A percentile compares a stretch with the other conserved stretches of the same genome.
phyloP scores from a whole-genome alignment of 108 stramenopile genomes.

The Skeletonema potamos region DNA sequence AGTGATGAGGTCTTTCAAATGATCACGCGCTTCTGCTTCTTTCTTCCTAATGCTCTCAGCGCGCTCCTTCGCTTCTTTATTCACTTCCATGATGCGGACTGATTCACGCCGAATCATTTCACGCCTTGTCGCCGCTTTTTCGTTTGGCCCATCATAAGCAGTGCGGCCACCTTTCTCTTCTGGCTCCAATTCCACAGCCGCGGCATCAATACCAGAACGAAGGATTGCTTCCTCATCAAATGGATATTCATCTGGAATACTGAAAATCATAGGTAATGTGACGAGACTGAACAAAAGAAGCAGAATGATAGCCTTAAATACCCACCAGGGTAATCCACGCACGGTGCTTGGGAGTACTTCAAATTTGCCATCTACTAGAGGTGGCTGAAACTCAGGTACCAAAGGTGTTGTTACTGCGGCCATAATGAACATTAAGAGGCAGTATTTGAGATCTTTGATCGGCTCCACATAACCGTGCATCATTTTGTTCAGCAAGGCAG shows the following conservation, averaged over 20 bases:
- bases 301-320: too few relatives aligned
- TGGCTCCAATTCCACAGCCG: background rate
- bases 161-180: background rate
- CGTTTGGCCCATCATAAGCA: background rate
- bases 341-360: too few relatives aligned
- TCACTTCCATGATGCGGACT: background rate
- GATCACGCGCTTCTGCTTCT: too few relatives aligned
- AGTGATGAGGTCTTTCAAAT: too few relatives aligned
- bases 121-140: background rate
- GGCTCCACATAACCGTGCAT: constrained; percentile 31
- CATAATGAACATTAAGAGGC: constrained; percentile 3
- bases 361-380: too few relatives aligned
- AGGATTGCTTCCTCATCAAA: background rate
- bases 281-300: background rate
- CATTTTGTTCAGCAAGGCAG: constrained; percentile 1
- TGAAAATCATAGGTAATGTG: background rate
- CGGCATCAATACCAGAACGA: background rate
- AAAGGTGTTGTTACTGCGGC: background rate
- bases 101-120: background rate
- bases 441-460: background rate
- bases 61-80: background rate
- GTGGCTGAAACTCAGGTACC: too few relatives aligned
- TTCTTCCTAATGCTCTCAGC: too few relatives aligned
- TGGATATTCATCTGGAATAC: too few relatives aligned
- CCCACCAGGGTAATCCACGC: too few relatives aligned